Percentiles rank a stretch among this genome's conserved stretches.
phyloP scores from a whole-genome alignment of 768 basidiomycete species.

The Scleroderma bovista region DNA sequence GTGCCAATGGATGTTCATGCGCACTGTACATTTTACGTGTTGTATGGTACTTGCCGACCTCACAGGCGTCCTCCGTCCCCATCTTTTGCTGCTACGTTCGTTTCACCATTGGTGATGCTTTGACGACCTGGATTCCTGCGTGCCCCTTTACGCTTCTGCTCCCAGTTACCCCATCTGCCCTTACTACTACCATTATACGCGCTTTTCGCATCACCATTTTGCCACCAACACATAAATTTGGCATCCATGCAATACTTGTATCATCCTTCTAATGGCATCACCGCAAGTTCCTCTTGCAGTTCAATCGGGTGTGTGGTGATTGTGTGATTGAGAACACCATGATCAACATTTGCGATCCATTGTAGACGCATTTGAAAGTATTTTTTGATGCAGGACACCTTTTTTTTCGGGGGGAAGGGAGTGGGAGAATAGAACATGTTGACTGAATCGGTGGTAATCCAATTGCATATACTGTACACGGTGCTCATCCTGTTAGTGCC shows the following conservation, averaged over 20 bases:
- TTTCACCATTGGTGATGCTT: conserved; percentile 12
- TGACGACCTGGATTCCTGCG: conserved; percentile 1
- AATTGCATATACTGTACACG: too few relatives aligned
- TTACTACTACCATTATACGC: conserved; percentile 7
- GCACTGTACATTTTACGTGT: conserved; percentile 17
- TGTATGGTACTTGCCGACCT: conserved; percentile 17
- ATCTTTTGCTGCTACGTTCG: conserved; percentile 18
- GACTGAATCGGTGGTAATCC: too few relatives aligned
- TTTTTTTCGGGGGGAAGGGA: too few relatives aligned
- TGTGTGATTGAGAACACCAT: not conserved
- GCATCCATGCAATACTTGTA: not conserved
- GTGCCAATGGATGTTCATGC: conserved; percentile 6
- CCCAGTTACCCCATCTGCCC: not conserved
- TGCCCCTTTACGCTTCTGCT: conserved; percentile 3
- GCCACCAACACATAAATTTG: conserved; percentile 23
- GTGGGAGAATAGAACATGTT: too few relatives aligned
- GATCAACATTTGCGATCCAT: too few relatives aligned
- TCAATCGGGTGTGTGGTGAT: not conserved
- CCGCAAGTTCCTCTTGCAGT: too few relatives aligned
- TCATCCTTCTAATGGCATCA: not conserved
- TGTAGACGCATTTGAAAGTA: too few relatives aligned
- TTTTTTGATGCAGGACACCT: too few relatives aligned
- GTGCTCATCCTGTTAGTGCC: too few relatives aligned
- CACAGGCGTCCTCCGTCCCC: conserved; percentile 10
- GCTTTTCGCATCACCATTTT: conserved; percentile 12